Percentiles rank a stretch among this genome's conserved stretches.
Evolutionary conservation across 345 rosid genomes (phyloP).

Genomic region (Eucalyptus curtisii): DNA sequence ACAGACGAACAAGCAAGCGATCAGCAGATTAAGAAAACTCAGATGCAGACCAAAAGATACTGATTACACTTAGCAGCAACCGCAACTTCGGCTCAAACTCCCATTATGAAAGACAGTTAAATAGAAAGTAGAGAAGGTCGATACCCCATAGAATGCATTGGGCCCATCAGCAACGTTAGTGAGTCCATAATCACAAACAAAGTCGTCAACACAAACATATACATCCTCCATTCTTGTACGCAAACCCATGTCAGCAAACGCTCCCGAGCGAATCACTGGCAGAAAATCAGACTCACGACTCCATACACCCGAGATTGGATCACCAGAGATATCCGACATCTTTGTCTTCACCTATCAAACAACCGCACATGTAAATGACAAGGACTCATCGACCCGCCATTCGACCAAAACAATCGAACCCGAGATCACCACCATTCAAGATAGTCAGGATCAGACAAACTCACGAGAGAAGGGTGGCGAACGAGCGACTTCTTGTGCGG

Average conservation of each 20-base stretch:
- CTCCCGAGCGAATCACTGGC: slow-evolving; percentile 75
- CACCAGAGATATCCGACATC: slow-evolving; percentile 23
- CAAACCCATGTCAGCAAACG: slow-evolving; percentile 63
- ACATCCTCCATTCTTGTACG: slow-evolving; percentile 85
- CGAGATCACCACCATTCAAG: background rate
- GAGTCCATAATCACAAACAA: slow-evolving; percentile 37
- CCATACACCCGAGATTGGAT: slow-evolving; percentile 19
- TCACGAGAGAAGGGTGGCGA: slow-evolving; percentile 71
- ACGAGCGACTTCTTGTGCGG: slow-evolving; percentile 47
- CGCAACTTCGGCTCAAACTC: background rate
- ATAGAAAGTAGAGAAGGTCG: background rate
- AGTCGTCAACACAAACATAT: slow-evolving; percentile 50
- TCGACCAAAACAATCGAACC: background rate
- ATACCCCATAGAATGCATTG: slow-evolving; percentile 84
- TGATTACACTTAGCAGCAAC: background rate
- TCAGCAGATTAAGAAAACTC: background rate
- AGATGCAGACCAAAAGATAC: background rate
- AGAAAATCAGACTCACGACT: slow-evolving; percentile 27
- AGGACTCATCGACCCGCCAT: background rate
- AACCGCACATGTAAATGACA: no score
- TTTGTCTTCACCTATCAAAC: slow-evolving; percentile 60
- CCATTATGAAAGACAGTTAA: background rate
- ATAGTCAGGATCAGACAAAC: background rate
- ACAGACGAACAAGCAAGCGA: background rate
- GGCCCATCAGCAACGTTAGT: slow-evolving; percentile 27